These are phyloP conservation scores for sweet orange (Citrus sinensis) DNA, from an alignment of 345 rosid species.

Conservation along the genomic window DNA sequence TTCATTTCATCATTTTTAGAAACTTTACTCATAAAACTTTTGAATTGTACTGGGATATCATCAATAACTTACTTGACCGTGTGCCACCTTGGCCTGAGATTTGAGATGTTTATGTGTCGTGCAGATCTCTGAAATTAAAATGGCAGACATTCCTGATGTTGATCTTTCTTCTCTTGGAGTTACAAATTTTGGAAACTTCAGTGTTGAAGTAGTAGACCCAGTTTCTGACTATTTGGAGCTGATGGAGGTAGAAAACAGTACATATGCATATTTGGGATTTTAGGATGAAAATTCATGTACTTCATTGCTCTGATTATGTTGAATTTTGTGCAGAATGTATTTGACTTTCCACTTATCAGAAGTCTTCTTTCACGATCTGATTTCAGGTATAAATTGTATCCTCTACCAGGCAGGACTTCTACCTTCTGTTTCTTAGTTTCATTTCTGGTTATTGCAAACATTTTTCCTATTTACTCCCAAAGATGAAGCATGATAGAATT, in stretches of 20 bases:
- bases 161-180: conserved; percentile 74
- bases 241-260: conserved; percentile 66
- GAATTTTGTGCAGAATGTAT: conserved; percentile 64
- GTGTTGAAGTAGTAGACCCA: conserved; percentile 84
- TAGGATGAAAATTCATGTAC: conserved; percentile 12
- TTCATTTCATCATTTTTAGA: neutral
- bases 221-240: conserved; percentile 89
- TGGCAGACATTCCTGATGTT: conserved; percentile 78
- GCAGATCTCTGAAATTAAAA: conserved; percentile 84
- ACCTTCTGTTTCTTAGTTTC: neutral
- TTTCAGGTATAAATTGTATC: conserved; percentile 52
- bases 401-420: conserved; percentile 10
- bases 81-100: conserved; percentile 2
- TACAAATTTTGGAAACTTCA: conserved; percentile 62
- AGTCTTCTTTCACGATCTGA: conserved; percentile 67
- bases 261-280: conserved; percentile 4
- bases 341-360: conserved; percentile 81
- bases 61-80: neutral
- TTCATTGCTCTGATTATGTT: conserved; percentile 17
- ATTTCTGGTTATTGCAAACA: neutral
- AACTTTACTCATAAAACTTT: neutral
- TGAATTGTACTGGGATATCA: neutral
- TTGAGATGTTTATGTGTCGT: conserved; percentile 10
- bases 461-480: neutral
- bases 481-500: neutral